These are phyloP conservation scores for Lepidopterella palustris DNA, from an alignment of 495 filamentous ascomycete species.

Conservation along the genomic window DNA sequence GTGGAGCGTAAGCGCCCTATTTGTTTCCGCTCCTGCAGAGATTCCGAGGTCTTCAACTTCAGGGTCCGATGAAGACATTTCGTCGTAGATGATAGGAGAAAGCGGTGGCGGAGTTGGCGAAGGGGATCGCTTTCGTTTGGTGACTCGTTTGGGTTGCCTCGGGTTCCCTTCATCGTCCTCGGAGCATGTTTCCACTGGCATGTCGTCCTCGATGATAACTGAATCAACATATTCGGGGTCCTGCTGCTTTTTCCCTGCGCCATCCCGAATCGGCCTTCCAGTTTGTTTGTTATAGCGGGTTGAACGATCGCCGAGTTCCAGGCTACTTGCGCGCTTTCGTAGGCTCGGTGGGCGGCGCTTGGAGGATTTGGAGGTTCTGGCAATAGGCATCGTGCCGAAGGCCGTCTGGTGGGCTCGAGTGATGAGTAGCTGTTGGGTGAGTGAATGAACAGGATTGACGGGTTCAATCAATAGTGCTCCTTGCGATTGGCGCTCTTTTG, in stretches of 20 bases:
- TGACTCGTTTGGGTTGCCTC: conserved; percentile 1
- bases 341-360: not conserved
- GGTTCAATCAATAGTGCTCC: too few species aligned
- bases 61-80: conserved; percentile 6
- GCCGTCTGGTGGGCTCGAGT: too few species aligned
- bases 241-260: conserved; percentile 16
- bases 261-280: conserved; percentile 21
- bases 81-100: conserved; percentile 20
- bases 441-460: too few species aligned
- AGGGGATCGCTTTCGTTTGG: conserved; percentile 20
- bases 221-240: conserved; percentile 17
- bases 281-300: conserved; percentile 21
- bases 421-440: too few species aligned
- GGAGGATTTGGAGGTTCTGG: not conserved
- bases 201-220: conserved; percentile 21
- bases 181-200: conserved; percentile 13
- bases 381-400: too few species aligned
- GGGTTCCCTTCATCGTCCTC: conserved; percentile 23
- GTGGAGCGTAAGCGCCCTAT: conserved; percentile 20
- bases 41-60: conserved; percentile 15
- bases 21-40: too few species aligned
- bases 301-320: conserved; percentile 9
- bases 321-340: conserved; percentile 7
- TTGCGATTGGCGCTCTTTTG: too few species aligned
- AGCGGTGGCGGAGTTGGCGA: conserved; percentile 25